Evolutionary conservation across 768 basidiomycete genomes (phyloP).

Genomic region (Leccinum rimulosum): DNA sequence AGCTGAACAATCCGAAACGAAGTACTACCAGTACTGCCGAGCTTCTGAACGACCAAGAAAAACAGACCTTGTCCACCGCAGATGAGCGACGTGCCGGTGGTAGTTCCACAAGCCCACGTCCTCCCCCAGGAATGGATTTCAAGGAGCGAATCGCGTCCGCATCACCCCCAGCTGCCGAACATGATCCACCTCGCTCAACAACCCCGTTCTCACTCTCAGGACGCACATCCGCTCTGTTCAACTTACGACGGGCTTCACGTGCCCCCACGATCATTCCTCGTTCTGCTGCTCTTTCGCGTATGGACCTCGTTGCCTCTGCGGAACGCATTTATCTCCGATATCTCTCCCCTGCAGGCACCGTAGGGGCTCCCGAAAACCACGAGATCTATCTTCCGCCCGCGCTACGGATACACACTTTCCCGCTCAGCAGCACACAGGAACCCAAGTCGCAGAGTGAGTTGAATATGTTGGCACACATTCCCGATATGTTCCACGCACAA

Average conservation of each 20-base stretch:
- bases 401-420: constrained; percentile 89
- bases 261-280: constrained; percentile 95
- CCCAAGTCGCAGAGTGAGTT: constrained; percentile 67
- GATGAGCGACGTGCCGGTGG: constrained; percentile 47
- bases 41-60: constrained; percentile 67
- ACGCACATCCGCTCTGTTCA: constrained; percentile 75
- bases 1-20: constrained; percentile 61
- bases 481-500: constrained; percentile 96
- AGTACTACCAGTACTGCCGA: constrained; percentile 83
- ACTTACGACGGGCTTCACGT: constrained; percentile 73
- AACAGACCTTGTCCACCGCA: constrained; percentile 51
- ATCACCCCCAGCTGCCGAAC: constrained; percentile 48
- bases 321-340: constrained; percentile 97
- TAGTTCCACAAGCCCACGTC: constrained; percentile 59
- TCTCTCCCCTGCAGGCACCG: constrained; percentile 75
- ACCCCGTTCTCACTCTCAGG: constrained; percentile 78
- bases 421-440: constrained; percentile 70
- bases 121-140: constrained; percentile 33
- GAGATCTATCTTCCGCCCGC: constrained; percentile 97
- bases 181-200: constrained; percentile 58
- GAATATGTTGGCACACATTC: constrained; percentile 80
- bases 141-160: constrained; percentile 41
- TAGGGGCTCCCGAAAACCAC: constrained; percentile 85
- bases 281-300: constrained; percentile 83
- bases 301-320: constrained; percentile 88